Evolutionary conservation across 2,329 filamentous ascomycete genomes (phyloP).

Genomic region (Capronia americana): DNA sequence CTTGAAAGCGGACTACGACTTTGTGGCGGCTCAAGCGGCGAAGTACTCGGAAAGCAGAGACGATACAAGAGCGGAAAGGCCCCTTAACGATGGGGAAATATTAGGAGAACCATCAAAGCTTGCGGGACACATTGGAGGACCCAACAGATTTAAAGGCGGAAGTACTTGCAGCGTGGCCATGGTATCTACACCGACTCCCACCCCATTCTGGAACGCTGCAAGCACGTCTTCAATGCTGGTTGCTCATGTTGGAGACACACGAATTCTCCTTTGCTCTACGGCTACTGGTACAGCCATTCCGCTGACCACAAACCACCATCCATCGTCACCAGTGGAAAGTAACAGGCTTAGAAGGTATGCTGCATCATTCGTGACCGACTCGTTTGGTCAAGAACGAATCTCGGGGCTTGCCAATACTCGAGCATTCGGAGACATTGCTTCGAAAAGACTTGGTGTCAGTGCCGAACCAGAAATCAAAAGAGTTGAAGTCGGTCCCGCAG

Average conservation of each 20-base stretch:
- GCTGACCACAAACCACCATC: slow-evolving; percentile 90
- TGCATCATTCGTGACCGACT: slow-evolving; percentile 87
- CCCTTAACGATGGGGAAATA: slow-evolving; percentile 84
- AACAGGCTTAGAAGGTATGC: slow-evolving; percentile 84
- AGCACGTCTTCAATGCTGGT: slow-evolving; percentile 83
- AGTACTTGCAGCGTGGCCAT: slow-evolving; percentile 89
- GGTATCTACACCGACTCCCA: slow-evolving; percentile 88
- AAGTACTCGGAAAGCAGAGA: slow-evolving; percentile 73
- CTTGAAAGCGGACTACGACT: slow-evolving; percentile 90
- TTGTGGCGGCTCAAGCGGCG: slow-evolving; percentile 84
- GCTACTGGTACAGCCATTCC: slow-evolving; percentile 79
- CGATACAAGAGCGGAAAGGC: slow-evolving; percentile 71
- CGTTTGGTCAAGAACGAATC: slow-evolving; percentile 96
- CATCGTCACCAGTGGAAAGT: slow-evolving; percentile 82
- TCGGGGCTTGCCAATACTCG: slow-evolving; percentile 91
- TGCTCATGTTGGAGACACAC: slow-evolving; percentile 91
- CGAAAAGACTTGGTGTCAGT: slow-evolving; percentile 90
- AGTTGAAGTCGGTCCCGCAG: slow-evolving; percentile 77
- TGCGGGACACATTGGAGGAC: slow-evolving; percentile 68
- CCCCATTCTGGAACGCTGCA: slow-evolving; percentile 93
- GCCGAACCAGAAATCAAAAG: slow-evolving; percentile 89
- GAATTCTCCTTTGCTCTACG: slow-evolving; percentile 87
- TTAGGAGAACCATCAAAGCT: slow-evolving; percentile 67
- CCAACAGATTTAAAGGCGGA: slow-evolving; percentile 81
- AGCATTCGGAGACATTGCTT: slow-evolving; percentile 88